A percentile compares a stretch with the other conserved stretches of the same genome.
Evolutionary conservation across 2,329 filamentous ascomycete species (phyloP).

Genomic region (Colletotrichum spaethianum): DNA sequence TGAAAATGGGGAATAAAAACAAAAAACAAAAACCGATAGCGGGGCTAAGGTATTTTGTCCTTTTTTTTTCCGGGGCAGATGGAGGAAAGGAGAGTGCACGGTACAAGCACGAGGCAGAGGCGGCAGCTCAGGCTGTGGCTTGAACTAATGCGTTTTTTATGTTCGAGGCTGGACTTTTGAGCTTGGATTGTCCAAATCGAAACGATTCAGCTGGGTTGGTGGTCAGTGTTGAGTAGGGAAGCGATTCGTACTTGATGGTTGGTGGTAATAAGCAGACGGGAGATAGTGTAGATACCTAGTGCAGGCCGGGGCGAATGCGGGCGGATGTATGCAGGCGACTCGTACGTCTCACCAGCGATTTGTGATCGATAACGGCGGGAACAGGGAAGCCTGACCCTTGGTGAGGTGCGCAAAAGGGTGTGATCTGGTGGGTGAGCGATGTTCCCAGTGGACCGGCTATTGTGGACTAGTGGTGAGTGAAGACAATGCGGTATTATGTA

Average conservation of each 20-base stretch:
- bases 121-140: slow-evolving; percentile 22
- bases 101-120: slow-evolving; percentile 12
- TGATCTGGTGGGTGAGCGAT: slow-evolving; percentile 16
- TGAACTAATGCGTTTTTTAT: slow-evolving; percentile 1
- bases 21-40: slow-evolving; percentile 23
- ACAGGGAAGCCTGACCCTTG: slow-evolving; percentile 3
- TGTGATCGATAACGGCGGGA: slow-evolving; percentile 28
- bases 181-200: slow-evolving; percentile 4
- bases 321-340: slow-evolving; percentile 12
- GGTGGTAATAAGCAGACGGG: not conserved
- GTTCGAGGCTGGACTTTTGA: not conserved
- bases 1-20: slow-evolving; percentile 1
- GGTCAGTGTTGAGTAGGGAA: not conserved
- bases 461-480: slow-evolving; percentile 10
- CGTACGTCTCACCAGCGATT: slow-evolving; percentile 35
- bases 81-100: not conserved
- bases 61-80: slow-evolving; percentile 18
- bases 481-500: slow-evolving; percentile 21
- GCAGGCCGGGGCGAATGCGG: slow-evolving; percentile 4
- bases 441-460: slow-evolving; percentile 13
- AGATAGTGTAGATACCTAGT: slow-evolving; percentile 1
- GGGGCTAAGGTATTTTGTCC: slow-evolving; percentile 20
- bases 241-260: slow-evolving; percentile 5
- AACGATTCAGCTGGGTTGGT: not conserved
- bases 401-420: slow-evolving; percentile 8